These are phyloP conservation scores for Luvunga scandens DNA, from an alignment of 345 rosid genomes.

Conservation along the genomic window DNA sequence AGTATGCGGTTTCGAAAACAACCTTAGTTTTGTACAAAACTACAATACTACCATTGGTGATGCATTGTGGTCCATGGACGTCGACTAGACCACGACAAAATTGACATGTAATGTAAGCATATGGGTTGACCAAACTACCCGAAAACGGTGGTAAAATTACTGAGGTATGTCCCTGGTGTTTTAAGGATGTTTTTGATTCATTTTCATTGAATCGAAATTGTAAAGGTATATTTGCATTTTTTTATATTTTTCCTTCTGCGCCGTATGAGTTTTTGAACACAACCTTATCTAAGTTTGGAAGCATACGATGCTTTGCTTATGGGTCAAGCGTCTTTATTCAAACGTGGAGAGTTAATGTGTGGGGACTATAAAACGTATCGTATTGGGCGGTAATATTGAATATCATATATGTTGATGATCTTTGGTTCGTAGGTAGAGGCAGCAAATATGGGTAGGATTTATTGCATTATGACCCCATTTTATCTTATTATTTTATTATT, in stretches of 20 bases:
- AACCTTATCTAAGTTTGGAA: constrained; percentile 3
- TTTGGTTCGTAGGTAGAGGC: not conserved
- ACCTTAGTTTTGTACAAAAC: not conserved
- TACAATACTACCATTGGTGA: constrained; percentile 10
- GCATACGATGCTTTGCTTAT: constrained; percentile 8
- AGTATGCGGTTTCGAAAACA: not conserved
- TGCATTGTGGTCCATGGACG: constrained; percentile 3
- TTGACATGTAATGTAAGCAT: not conserved
- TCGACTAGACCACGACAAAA: not conserved
- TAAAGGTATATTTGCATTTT: not conserved
- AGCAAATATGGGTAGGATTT: not conserved
- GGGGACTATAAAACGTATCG: constrained; percentile 12
- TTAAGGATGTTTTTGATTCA: not conserved
- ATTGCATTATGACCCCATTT: not conserved
- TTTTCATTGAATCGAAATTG: not conserved
- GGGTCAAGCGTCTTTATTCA: not conserved
- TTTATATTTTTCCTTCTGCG: not conserved
- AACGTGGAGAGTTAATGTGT: not conserved
- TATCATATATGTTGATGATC: not conserved
- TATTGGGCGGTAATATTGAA: not conserved
- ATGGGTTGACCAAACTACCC: constrained; percentile 16
- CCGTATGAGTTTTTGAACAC: not conserved
- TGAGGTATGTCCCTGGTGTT: not conserved
- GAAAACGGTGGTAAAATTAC: not conserved
- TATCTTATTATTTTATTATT: not conserved